Conservation (phyloP, 73 alveolate genomes). For the Paraurostyla sp. region DNA sequence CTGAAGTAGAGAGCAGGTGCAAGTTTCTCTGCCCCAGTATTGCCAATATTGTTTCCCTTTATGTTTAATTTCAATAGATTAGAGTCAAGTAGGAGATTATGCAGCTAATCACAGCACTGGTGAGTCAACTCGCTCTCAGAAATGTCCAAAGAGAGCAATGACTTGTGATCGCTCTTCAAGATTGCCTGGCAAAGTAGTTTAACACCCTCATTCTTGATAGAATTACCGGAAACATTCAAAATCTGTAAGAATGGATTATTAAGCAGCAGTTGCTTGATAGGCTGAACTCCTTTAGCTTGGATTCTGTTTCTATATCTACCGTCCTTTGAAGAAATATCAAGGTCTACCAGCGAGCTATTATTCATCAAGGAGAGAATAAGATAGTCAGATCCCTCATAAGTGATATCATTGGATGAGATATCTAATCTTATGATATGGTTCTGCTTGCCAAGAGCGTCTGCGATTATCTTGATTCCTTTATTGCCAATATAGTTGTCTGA, state of each 20-base stretch:
- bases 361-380: conserved; percentile 35
- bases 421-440: conserved; percentile 73
- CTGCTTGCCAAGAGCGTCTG: conserved; percentile 70
- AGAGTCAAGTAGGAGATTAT: conserved; percentile 8
- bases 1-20: conserved; percentile 51
- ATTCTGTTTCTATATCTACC: conserved; percentile 82
- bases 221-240: conserved; percentile 76
- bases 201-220: conserved; percentile 82
- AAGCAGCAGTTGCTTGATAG: conserved; percentile 57
- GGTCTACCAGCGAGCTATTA: conserved; percentile 72
- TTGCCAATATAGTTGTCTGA: conserved; percentile 77
- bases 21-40: conserved; percentile 57
- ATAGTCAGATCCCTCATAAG: conserved; percentile 69
- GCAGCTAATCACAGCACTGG: not conserved
- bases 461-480: conserved; percentile 63
- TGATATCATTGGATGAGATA: conserved; percentile 76
- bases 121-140: conserved; percentile 9
- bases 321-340: conserved; percentile 72
- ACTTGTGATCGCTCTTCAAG: conserved; percentile 23
- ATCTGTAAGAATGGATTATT: conserved; percentile 69
- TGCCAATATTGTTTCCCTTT: conserved; percentile 76
- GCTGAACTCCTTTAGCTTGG: conserved; percentile 72
- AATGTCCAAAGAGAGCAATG: conserved; percentile 9
- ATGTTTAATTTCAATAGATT: conserved; percentile 68
- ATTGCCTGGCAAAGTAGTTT: conserved; percentile 74